Conservation (phyloP, 495 filamentous ascomycete species). For the Pyrenopolyporus hunteri region DNA sequence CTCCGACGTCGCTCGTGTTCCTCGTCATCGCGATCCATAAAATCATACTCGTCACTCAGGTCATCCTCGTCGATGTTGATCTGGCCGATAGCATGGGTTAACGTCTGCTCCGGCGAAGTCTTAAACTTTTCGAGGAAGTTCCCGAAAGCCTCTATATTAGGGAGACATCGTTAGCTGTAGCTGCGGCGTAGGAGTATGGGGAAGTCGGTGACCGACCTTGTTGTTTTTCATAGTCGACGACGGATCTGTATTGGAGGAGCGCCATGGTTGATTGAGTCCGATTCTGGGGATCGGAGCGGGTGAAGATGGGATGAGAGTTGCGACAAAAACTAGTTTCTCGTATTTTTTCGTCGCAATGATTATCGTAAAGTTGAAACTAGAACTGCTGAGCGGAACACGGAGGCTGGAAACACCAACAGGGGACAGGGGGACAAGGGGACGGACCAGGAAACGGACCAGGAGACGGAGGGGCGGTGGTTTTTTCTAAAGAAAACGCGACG, state of each 20-base stretch:
- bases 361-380: slow-evolving; percentile 5
- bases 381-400: not conserved
- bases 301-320: slow-evolving; percentile 26
- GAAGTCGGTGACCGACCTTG: slow-evolving; percentile 60
- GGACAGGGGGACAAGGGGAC: not conserved
- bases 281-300: slow-evolving; percentile 1
- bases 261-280: slow-evolving; percentile 63
- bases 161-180: slow-evolving; percentile 29
- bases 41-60: slow-evolving; percentile 92
- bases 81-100: slow-evolving; percentile 77
- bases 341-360: slow-evolving; percentile 17
- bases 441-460: too few relatives aligned
- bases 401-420: slow-evolving; percentile 38
- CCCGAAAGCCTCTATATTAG: slow-evolving; percentile 72
- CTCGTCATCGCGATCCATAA: slow-evolving; percentile 85
- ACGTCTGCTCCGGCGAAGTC: slow-evolving; percentile 72
- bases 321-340: slow-evolving; percentile 12
- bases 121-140: slow-evolving; percentile 90
- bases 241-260: slow-evolving; percentile 72
- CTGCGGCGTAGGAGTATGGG: not conserved
- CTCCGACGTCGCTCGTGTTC: slow-evolving; percentile 54
- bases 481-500: slow-evolving; percentile 24
- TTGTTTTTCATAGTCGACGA: slow-evolving; percentile 86
- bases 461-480: too few relatives aligned
- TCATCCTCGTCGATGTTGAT: slow-evolving; percentile 87